Evolutionary conservation across 257 asterid species (phyloP), one percentile per base, ranked within the genome.

Genomic region (Plantago ovata): DNA sequence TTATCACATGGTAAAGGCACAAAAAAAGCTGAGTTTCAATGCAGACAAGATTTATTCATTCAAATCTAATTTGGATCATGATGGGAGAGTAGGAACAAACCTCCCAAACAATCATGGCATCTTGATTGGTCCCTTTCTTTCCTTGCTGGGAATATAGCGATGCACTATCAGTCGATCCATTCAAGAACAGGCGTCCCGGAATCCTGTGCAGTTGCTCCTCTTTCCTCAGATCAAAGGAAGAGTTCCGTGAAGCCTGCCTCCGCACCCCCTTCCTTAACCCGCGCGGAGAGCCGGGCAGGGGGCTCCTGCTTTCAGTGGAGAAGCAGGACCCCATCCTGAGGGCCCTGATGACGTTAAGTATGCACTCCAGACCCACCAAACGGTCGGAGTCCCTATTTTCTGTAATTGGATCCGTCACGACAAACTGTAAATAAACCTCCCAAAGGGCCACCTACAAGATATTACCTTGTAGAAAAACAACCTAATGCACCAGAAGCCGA

Each of bases 21-120:
- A 49, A 32, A 38, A 23, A 2, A 14, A 13, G 3, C 36, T 28
- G 36, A 28, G 36, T 9, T 20, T 50, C 24, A 50, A 12, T 18
- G 13, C 10, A 51, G 43, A 19, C 59, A 5, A 22, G 15, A 7
- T 11, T 24, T 19, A 23, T 24, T 15, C 23, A 40, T 20, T 39
- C 19, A n/a, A 48, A 62, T 63, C 42, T 42, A 13, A 36, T 3
- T 14, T 19, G 9, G n/a, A 55, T 56, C 7, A 55, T 33, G 21
- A 66, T 53, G 32, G 63, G 69, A 38, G 64, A 40, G 51, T 45
- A 67, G 56, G 40, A 65, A 48, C 72, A 60, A 58, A 91, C 98
- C 98, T 87, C 98, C 98, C 98, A 91, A 77, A 91, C 95, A 71
- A 87, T 61, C 95, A 91, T 81, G 53, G 98, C 98, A 74, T 91